Percentiles rank a stretch among this genome's conserved stretches.
phyloP scores from a whole-genome alignment of 768 basidiomycete genomes.

The Amanita fuliginea region DNA sequence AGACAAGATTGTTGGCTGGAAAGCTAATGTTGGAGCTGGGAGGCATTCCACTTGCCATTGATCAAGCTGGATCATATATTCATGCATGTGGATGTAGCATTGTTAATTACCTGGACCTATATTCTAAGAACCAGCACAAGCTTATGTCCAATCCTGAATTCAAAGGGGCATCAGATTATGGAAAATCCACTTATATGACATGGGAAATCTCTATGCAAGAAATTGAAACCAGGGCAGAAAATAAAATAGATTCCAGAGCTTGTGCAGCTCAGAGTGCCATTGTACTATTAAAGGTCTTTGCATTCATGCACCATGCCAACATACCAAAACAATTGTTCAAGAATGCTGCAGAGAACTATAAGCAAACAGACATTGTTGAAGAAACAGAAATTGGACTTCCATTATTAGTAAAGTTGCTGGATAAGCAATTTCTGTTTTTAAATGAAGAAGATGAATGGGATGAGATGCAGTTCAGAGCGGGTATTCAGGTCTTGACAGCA shows the following conservation, averaged over 20 bases:
- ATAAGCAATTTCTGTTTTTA: neutral
- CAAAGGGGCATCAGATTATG: neutral
- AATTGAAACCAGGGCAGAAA: neutral
- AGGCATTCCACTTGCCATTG: slow-evolving; percentile 8
- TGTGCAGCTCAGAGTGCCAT: neutral
- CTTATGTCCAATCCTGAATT: neutral
- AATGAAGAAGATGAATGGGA: neutral
- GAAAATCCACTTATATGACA: neutral
- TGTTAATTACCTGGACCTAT: neutral
- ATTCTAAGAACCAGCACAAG: no score
- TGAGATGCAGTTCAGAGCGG: neutral
- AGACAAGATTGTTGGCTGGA: neutral
- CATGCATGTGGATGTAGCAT: neutral
- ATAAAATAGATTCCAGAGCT: neutral
- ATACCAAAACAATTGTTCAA: neutral
- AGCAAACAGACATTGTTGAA: neutral
- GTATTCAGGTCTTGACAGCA: neutral
- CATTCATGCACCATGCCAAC: neutral
- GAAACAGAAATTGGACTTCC: neutral
- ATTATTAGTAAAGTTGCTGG: neutral
- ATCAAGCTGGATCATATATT: slow-evolving; percentile 8
- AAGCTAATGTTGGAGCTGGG: neutral
- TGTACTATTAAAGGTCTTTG: neutral
- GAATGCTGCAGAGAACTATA: neutral
- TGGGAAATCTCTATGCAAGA: neutral